Conservation (phyloP, 495 filamentous ascomycete species). For the Beverwykella pulmonaria region DNA sequence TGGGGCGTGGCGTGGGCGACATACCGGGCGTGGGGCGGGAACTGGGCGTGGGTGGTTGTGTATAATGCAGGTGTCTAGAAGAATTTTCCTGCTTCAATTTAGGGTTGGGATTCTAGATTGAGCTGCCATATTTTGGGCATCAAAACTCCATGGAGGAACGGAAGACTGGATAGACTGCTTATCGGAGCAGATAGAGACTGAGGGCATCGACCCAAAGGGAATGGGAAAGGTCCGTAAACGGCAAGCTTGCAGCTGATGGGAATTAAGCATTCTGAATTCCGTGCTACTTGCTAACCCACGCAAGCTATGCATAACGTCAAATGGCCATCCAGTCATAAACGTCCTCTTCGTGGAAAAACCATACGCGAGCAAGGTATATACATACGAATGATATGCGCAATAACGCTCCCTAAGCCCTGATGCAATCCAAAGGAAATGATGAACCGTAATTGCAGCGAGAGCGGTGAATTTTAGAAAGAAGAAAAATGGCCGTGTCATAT, state of each 20-base stretch:
- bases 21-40: not conserved
- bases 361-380: constrained; percentile 32
- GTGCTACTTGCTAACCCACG: constrained; percentile 10
- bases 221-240: constrained; percentile 6
- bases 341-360: constrained; percentile 26
- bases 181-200: constrained; percentile 5
- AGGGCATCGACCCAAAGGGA: not conserved
- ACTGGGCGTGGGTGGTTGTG: not conserved
- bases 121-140: constrained; percentile 17
- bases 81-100: constrained; percentile 19
- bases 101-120: constrained; percentile 18
- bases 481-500: constrained; percentile 1
- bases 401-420: constrained; percentile 23
- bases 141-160: constrained; percentile 27
- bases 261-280: constrained; percentile 32
- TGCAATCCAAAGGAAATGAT: constrained; percentile 19
- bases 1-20: constrained; percentile 8
- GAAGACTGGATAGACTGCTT: constrained; percentile 17
- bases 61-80: not conserved
- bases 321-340: constrained; percentile 36
- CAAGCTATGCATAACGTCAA: constrained; percentile 35
- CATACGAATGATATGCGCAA: constrained; percentile 28
- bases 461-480: constrained; percentile 11
- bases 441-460: constrained; percentile 7
- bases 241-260: not conserved